Evolutionary conservation across 768 basidiomycete genomes (phyloP), one percentile per base, ranked within the genome.

Genomic region (Rhizopogon rudus): DNA sequence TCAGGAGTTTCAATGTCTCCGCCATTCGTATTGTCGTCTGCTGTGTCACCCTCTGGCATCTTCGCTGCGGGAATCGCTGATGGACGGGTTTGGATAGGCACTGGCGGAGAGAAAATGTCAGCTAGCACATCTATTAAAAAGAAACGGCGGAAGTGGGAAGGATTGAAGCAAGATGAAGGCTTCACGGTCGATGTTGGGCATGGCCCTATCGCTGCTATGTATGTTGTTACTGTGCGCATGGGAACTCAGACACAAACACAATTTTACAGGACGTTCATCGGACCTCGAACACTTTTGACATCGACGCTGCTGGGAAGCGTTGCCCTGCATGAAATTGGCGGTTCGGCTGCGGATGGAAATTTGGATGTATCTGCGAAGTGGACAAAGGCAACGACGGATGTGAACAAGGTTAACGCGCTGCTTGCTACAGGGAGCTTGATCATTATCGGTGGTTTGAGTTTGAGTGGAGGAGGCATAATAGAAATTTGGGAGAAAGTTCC

Each of bases 131-230:
- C 52, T 22, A 63, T 64, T 40, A 71, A 76, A 64, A 85, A 82
- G 70, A 82, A 79, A 62, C 73, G 78, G 56, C 80, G 82, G 55
- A 87, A 81, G 62, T 93, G 91, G 90, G 81, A 83, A 57, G 91
- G 91, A 2, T 70, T 91, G 22, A 74, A 76, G 46, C 67, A 65
- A 25, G 75, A 78, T 0, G 75, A 75, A 43, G 77, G 77, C 20
- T 48, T 77, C 41, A 61, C 79, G 29, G 59, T 71, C 42, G 79
- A 83, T 54, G 74, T 84, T 16, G 86, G 85, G 1, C 81, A 87
- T 56, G 91, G 90, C 1, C 91, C 91, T 22, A 72, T 93, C 29
- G 87, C 88, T 44, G 81, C 81, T 9, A 58, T 88, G 91, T 90
- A 66, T 52, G 29, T 28, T n/a, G 31, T 25, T 31, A 48, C 14